phyloP scores from a whole-genome alignment of 2,329 filamentous ascomycete genomes.

The Aciculosporium take region DNA sequence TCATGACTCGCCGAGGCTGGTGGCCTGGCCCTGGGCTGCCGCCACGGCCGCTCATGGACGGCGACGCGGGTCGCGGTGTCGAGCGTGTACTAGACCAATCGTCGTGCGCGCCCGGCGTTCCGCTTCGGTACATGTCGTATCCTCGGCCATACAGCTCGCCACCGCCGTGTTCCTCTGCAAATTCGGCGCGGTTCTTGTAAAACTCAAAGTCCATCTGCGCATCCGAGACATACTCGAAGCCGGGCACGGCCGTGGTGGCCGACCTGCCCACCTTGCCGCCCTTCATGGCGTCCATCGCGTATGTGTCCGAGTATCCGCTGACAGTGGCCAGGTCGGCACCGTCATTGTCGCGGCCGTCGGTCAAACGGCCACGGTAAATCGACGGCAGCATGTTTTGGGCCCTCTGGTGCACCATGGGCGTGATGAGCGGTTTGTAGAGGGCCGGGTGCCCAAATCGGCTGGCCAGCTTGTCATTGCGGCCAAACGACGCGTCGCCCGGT shows the following conservation, averaged over 20 bases:
- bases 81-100: constrained; percentile 24
- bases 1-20: constrained; percentile 12
- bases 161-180: constrained; percentile 74
- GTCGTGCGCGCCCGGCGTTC: constrained; percentile 42
- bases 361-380: constrained; percentile 70
- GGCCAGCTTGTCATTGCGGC: constrained; percentile 54
- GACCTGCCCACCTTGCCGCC: constrained; percentile 33
- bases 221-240: constrained; percentile 85
- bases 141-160: constrained; percentile 50
- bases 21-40: constrained; percentile 17
- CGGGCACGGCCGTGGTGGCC: constrained; percentile 34
- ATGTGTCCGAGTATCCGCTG: constrained; percentile 71
- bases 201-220: constrained; percentile 77
- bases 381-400: constrained; percentile 76
- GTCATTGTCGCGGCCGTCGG: constrained; percentile 48
- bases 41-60: constrained; percentile 24
- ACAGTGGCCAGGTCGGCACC: constrained; percentile 41
- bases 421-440: constrained; percentile 76
- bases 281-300: constrained; percentile 66
- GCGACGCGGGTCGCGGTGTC: constrained; percentile 37
- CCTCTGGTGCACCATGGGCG: constrained; percentile 88
- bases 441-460: constrained; percentile 82
- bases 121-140: constrained; percentile 44
- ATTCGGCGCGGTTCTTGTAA: constrained; percentile 82
- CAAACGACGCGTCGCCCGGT: constrained; percentile 27